Percentiles rank a stretch among this genome's conserved stretches.
Evolutionary conservation across 2,329 filamentous ascomycete genomes (phyloP).

Genomic region (Ophiocordyceps camponoti-floridani): DNA sequence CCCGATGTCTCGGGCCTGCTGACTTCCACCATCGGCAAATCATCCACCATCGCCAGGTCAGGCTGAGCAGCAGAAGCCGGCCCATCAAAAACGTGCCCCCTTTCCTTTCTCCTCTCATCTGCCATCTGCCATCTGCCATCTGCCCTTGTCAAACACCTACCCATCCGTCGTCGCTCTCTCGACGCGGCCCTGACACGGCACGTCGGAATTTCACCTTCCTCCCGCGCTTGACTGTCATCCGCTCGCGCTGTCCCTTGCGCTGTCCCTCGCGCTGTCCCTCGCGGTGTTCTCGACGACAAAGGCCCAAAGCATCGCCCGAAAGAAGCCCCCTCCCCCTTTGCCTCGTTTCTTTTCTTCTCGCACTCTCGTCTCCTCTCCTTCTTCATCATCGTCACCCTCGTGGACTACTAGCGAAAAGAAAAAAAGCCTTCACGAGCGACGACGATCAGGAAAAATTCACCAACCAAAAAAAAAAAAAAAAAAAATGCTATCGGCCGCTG

Average conservation of each 20-base stretch:
- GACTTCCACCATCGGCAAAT: background rate
- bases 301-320: no score
- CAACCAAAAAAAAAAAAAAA: background rate
- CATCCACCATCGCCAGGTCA: background rate
- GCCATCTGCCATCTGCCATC: background rate
- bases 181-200: background rate
- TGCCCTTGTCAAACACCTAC: background rate
- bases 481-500: conserved; percentile 5
- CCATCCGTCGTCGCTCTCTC: background rate
- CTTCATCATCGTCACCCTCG: no score
- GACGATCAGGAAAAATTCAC: no score
- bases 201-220: background rate
- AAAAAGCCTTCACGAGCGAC: no score
- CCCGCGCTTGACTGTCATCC: background rate
- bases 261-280: background rate
- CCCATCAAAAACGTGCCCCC: background rate
- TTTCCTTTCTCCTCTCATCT: background rate
- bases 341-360: no score
- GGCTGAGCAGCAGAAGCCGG: background rate
- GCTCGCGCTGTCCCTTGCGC: background rate
- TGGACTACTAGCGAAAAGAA: no score
- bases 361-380: no score
- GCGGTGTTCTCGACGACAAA: no score
- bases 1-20: background rate
- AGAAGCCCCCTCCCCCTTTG: no score